Evolutionary conservation across 176 grass and related monocot genomes (phyloP).

Genomic region (Hsuehochloa calcarea): DNA sequence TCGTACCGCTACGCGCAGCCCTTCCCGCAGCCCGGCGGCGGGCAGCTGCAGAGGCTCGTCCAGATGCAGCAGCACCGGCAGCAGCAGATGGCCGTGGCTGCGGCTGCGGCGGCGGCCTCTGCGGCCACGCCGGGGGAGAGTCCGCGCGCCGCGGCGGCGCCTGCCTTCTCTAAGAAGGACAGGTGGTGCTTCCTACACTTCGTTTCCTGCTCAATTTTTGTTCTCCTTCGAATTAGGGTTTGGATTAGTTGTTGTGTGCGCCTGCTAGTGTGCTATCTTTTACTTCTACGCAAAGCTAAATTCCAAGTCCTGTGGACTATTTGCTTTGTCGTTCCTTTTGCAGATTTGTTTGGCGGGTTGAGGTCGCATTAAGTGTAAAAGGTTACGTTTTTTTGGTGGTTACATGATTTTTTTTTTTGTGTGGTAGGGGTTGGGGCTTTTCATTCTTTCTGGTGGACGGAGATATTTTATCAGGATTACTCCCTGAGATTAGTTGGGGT

Average conservation of each 20-base stretch:
- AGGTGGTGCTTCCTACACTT: constrained; percentile 22
- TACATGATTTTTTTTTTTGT: background rate
- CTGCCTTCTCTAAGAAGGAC: constrained; percentile 43
- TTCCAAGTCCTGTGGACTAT: background rate
- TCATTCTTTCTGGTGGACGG: constrained; percentile 29
- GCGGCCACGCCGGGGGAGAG: constrained; percentile 32
- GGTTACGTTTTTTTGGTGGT: constrained; percentile 2
- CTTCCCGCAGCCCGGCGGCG: constrained; percentile 19
- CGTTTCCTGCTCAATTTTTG: background rate
- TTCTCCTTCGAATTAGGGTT: constrained; percentile 37
- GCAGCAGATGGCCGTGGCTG: constrained; percentile 22
- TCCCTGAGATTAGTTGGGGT: constrained; percentile 27
- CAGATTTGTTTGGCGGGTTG: constrained; percentile 27
- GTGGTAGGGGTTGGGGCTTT: background rate
- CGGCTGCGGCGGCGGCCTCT: background rate
- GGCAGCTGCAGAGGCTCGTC: constrained; percentile 53
- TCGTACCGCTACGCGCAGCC: constrained; percentile 33
- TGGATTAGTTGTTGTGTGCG: background rate
- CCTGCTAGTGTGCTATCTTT: constrained; percentile 7
- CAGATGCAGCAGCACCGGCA: constrained; percentile 41
- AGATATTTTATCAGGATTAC: constrained; percentile 21
- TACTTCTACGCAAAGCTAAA: constrained; percentile 38
- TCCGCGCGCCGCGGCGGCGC: constrained; percentile 32
- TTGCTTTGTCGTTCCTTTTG: background rate
- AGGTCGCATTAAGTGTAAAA: constrained; percentile 11